These are phyloP conservation scores for Athelia sp. DNA, from an alignment of 1,284 basidiomycete species.

Conservation along the genomic window DNA sequence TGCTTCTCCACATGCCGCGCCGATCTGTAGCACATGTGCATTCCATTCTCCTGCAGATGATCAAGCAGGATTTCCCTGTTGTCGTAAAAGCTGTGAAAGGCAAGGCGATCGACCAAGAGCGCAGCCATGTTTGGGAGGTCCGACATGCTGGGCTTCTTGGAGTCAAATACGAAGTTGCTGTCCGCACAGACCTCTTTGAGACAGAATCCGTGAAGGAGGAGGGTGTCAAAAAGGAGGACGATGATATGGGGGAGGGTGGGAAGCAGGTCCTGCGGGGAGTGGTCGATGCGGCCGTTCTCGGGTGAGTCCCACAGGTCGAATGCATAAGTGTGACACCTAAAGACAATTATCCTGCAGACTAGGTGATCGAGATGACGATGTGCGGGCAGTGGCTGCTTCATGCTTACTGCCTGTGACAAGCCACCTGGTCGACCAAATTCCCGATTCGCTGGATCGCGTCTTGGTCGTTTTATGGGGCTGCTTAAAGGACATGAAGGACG, in stretches of 20 bases:
- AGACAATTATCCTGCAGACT: too few species aligned
- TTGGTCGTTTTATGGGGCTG: constrained; percentile 90
- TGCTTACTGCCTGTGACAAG: constrained; percentile 85
- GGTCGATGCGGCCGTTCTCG: constrained; percentile 83
- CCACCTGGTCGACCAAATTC: constrained; percentile 74
- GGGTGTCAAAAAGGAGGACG: constrained; percentile 27
- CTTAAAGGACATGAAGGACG: constrained; percentile 91
- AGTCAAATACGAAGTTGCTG: constrained; percentile 97
- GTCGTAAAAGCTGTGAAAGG: constrained; percentile 34
- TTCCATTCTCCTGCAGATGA: constrained; percentile 86
- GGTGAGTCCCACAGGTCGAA: constrained; percentile 61
- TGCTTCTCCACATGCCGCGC: constrained; percentile 83
- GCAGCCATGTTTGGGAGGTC: constrained; percentile 91
- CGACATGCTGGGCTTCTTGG: constrained; percentile 95
- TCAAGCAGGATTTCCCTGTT: constrained; percentile 74
- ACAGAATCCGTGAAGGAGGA: constrained; percentile 7
- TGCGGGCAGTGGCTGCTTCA: constrained; percentile 92
- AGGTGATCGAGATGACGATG: constrained; percentile 92
- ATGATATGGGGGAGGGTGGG: constrained; percentile 31
- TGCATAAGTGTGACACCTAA: too few species aligned
- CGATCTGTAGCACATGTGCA: constrained; percentile 80
- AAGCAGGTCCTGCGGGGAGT: constrained; percentile 66
- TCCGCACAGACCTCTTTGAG: constrained; percentile 80
- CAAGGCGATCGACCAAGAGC: constrained; percentile 36
- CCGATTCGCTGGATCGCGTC: constrained; percentile 68